A percentile compares a stretch with the other conserved stretches of the same genome.
Evolutionary conservation across 1,139 yeast species (phyloP).

Genomic region (Geotrichum macrosporum): DNA sequence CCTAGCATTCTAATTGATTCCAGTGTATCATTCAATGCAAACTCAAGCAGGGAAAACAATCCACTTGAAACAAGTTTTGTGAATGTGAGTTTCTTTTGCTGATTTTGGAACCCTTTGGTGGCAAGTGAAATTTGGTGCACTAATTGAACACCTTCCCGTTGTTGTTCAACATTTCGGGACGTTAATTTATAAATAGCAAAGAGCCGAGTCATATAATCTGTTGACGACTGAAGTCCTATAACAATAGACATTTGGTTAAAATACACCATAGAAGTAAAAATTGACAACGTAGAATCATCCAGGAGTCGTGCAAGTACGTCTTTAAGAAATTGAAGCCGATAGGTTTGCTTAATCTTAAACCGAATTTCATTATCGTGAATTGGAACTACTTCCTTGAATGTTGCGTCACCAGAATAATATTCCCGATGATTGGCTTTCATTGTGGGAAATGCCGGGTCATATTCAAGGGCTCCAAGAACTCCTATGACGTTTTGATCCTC

Average conservation of each 20-base stretch:
- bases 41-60: conserved; percentile 62
- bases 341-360: conserved; percentile 64
- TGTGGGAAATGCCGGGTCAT: conserved; percentile 80
- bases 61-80: conserved; percentile 63
- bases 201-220: conserved; percentile 46
- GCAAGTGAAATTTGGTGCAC: conserved; percentile 75
- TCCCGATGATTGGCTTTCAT: conserved; percentile 76
- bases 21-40: conserved; percentile 56
- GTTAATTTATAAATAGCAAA: conserved; percentile 51
- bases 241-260: conserved; percentile 68
- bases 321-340: conserved; percentile 70
- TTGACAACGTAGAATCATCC: conserved; percentile 71
- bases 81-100: conserved; percentile 64
- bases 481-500: conserved; percentile 59
- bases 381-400: conserved; percentile 70
- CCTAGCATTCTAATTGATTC: conserved; percentile 62
- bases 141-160: conserved; percentile 68
- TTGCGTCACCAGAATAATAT: conserved; percentile 53
- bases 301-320: conserved; percentile 78
- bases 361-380: conserved; percentile 49
- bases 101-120: conserved; percentile 63
- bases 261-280: conserved; percentile 62
- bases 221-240: conserved; percentile 56
- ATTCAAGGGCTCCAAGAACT: conserved; percentile 79
- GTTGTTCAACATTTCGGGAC: conserved; percentile 17